Conservation (phyloP, 192 early-diverging fungal genomes). For the Coemansia sp. region DNA sequence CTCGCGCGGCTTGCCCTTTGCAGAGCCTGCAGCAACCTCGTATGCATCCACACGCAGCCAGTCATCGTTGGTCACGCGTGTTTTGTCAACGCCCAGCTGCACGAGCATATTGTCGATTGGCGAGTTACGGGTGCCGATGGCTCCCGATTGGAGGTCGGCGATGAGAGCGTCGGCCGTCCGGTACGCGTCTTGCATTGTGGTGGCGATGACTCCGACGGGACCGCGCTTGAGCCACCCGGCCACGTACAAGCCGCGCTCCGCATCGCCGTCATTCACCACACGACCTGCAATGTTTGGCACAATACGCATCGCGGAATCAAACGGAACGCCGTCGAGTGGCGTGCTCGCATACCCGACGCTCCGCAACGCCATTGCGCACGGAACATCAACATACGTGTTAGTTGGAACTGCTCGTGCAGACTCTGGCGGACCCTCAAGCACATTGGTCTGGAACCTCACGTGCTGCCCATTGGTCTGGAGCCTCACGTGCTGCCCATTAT, state of each 20-base stretch:
- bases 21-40: constrained; percentile 66
- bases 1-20: constrained; percentile 77
- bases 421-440: constrained; percentile 63
- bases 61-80: constrained; percentile 65
- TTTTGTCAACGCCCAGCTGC: constrained; percentile 24
- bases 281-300: constrained; percentile 85
- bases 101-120: constrained; percentile 29
- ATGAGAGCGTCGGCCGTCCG: constrained; percentile 83
- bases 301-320: constrained; percentile 64
- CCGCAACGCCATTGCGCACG: constrained; percentile 69
- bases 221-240: constrained; percentile 96
- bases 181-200: constrained; percentile 91
- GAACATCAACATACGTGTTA: constrained; percentile 56
- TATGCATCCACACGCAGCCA: constrained; percentile 82
- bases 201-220: constrained; percentile 88
- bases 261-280: constrained; percentile 55
- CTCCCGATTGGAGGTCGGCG: constrained; percentile 55
- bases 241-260: constrained; percentile 75
- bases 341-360: constrained; percentile 88
- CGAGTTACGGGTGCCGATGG: constrained; percentile 22
- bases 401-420: constrained; percentile 61
- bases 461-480: neutral
- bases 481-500: constrained; percentile 7
- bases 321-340: constrained; percentile 70
- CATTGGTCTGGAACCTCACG: neutral